Evolutionary conservation across 2,329 filamentous ascomycete genomes (phyloP), one percentile per base, ranked within the genome.

Genomic region (Aspergillus sp.): DNA sequence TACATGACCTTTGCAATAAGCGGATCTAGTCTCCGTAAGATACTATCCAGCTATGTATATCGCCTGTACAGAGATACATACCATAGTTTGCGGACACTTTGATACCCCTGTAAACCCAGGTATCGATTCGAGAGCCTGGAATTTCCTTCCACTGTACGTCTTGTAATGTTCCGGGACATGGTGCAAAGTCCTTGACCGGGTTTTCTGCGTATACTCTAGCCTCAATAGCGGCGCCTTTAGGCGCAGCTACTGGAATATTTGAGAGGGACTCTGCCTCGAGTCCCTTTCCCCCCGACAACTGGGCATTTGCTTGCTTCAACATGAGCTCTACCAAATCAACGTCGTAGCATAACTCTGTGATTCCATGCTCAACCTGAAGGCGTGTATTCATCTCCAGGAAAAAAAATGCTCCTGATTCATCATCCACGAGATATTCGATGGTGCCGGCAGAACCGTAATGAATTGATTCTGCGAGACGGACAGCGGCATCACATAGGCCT

Each of bases 391-490:
- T 84, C 64, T 85, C 83, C 0, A 85, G 70, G 60, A 85, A 85
- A 74, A 82, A 96, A 73, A 95, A 96, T 44, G 89, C 84, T 48
- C 87, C 90, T 6, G 86, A 87, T 66, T 90, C 86, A 70, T 91
- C 90, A 73, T 96, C 91, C 5, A 96, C 87, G 44, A 96, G 89
- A 69, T 93, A 96, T 75, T 96, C 92, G 19, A 96, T 89, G 0
- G 92, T 96, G 1, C 92, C 92, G 8, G 91, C 92, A 6, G 90
- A 91, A n/a, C 89, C 88, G 68, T 96, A 96, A 3, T 77, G 75
- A 57, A 84, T 78, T 0, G 77, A 80, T 62, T 80, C 77, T 0
- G 82, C 82, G 17, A 86, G 75, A n/a, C 86, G 84, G 4, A 96
- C 89, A 3, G 92, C 90, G 12, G 89, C 82, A 3, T 87, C 86